Conservation (phyloP, 345 rosid species). For the Rhodamnia argentea region DNA sequence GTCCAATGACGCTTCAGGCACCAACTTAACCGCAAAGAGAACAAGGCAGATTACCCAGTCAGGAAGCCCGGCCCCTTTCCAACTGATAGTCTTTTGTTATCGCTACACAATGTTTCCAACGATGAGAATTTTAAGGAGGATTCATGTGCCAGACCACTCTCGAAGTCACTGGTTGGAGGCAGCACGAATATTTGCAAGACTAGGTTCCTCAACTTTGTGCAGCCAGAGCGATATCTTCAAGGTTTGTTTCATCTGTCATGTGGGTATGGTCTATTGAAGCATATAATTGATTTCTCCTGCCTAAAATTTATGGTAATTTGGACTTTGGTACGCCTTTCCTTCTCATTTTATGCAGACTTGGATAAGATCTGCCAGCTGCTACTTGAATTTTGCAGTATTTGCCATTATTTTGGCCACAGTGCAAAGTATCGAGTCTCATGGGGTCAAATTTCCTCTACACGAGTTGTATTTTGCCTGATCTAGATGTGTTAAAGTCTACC, state of each 20-base stretch:
- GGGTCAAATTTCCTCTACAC: background rate
- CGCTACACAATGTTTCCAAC: conserved; percentile 33
- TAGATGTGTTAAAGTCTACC: background rate
- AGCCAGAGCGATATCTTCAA: conserved; percentile 52
- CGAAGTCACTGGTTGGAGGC: conserved; percentile 75
- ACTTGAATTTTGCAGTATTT: background rate
- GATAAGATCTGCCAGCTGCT: background rate
- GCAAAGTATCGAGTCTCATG: background rate
- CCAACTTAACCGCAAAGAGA: conserved; percentile 61
- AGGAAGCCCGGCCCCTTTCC: conserved; percentile 32
- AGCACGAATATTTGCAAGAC: conserved; percentile 69
- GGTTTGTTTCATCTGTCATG: conserved; percentile 30
- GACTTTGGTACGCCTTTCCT: background rate
- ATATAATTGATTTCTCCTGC: background rate
- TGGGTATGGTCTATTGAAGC: background rate
- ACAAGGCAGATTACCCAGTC: conserved; percentile 29
- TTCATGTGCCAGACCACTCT: conserved; percentile 22
- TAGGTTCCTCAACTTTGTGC: conserved; percentile 48
- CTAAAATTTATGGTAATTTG: background rate
- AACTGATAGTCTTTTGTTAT: conserved; percentile 15
- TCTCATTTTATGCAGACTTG: background rate
- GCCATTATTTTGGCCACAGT: background rate
- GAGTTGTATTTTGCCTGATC: background rate
- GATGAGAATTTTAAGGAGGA: conserved; percentile 64
- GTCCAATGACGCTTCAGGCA: conserved; percentile 36